Evolutionary conservation across 148 eudicot species (phyloP).

Genomic region (Fagopyrum tataricum): DNA sequence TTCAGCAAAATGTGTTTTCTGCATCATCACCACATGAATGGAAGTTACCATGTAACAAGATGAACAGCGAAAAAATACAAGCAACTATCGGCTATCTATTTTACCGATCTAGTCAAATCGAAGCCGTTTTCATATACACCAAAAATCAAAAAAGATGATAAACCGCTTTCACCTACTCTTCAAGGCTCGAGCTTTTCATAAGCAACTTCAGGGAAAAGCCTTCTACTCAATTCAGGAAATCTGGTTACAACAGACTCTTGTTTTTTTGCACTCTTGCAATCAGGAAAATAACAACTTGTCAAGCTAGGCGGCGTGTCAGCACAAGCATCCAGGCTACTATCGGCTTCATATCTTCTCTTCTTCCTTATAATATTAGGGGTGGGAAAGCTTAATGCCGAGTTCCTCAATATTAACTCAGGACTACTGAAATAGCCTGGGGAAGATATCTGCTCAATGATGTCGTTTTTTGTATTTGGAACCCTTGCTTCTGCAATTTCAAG

Average conservation of each 20-base stretch:
- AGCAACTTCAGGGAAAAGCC: conserved; percentile 17
- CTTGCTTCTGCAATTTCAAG: conserved; percentile 15
- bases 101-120: conserved; percentile 20
- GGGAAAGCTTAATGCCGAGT: conserved; percentile 60
- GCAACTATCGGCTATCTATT: conserved; percentile 17
- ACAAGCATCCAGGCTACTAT: background rate
- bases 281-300: background rate
- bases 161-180: background rate
- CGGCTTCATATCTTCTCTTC: conserved; percentile 25
- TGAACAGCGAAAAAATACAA: too few relatives aligned
- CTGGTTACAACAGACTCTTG: background rate
- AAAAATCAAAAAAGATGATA: background rate
- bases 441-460: conserved; percentile 9
- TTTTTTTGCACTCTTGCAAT: background rate
- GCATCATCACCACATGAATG: background rate
- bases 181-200: conserved; percentile 9
- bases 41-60: conserved; percentile 15
- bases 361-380: conserved; percentile 71
- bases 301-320: conserved; percentile 15
- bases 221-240: conserved; percentile 1
- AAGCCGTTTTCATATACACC: background rate
- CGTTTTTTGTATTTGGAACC: conserved; percentile 17
- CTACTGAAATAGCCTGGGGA: conserved; percentile 29
- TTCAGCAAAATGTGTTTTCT: background rate
- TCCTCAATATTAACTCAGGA: conserved; percentile 64